Percentiles rank a stretch among this genome's conserved stretches.
Evolutionary conservation across 192 early-diverging fungal genomes (phyloP).

Genomic region (Helicostylum pulchrum): DNA sequence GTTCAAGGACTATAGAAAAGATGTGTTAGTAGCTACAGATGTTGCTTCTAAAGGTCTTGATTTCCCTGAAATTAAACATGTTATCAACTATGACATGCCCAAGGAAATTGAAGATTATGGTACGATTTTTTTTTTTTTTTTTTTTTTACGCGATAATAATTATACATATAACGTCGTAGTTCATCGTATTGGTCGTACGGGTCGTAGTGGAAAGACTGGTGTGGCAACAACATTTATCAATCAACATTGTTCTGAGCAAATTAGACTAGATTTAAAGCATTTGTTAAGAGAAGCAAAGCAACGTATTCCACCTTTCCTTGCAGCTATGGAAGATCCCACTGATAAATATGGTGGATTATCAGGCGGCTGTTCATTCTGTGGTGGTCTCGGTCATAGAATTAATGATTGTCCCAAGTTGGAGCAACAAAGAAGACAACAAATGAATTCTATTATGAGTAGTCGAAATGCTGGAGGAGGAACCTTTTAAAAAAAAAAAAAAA

Average conservation of each 20-base stretch:
- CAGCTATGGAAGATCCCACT: constrained; percentile 82
- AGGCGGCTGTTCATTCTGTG: constrained; percentile 91
- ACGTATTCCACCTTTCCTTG: constrained; percentile 81
- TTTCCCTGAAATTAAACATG: constrained; percentile 94
- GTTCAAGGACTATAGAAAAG: constrained; percentile 88
- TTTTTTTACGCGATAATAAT: constrained; percentile 4
- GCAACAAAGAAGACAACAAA: constrained; percentile 58
- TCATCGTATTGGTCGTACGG: constrained; percentile 95
- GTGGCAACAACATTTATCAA: constrained; percentile 98
- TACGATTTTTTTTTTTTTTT: constrained; percentile 27
- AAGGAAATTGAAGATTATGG: constrained; percentile 99
- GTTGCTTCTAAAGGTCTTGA: constrained; percentile 96
- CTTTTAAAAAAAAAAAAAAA: constrained; percentile 11
- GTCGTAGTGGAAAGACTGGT: constrained; percentile 94
- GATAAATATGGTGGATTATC: constrained; percentile 74
- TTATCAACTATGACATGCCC: constrained; percentile 99
- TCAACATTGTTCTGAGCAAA: constrained; percentile 86
- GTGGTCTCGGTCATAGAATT: constrained; percentile 92
- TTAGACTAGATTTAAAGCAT: constrained; percentile 93
- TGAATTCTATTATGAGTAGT: constrained; percentile 37
- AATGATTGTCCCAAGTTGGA: constrained; percentile 82
- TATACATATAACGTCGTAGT: constrained; percentile 46
- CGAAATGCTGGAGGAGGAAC: constrained; percentile 29
- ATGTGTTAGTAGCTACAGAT: constrained; percentile 96
- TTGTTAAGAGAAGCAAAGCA: constrained; percentile 91